These are phyloP conservation scores for Stygiomarasmius scandens DNA, from an alignment of 1,284 basidiomycete genomes.

Conservation along the genomic window DNA sequence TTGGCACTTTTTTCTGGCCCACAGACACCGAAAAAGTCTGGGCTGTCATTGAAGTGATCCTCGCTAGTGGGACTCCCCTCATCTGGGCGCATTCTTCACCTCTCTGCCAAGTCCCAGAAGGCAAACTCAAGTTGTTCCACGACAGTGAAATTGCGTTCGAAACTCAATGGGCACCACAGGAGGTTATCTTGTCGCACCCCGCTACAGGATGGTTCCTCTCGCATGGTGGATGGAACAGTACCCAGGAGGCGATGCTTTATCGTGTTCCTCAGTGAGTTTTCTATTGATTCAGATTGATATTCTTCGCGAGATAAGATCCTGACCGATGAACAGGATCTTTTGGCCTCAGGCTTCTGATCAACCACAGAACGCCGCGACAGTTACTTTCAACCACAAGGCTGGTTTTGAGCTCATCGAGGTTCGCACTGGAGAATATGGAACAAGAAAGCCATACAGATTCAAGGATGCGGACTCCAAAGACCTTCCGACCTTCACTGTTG, in stretches of 20 bases:
- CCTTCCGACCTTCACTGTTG: no score
- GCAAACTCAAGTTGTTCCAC: conserved; percentile 12
- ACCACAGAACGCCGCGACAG: no score
- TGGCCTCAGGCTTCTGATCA: no score
- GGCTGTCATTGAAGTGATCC: conserved; percentile 21
- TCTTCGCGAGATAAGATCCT: no score
- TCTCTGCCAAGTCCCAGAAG: conserved; percentile 8
- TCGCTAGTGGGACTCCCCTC: conserved; percentile 23
- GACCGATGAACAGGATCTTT: no score
- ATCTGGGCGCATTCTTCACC: conserved; percentile 3
- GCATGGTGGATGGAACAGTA: conserved; percentile 25
- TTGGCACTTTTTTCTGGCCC: conserved; percentile 27
- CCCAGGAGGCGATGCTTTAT: conserved; percentile 6
- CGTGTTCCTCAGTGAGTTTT: conserved; percentile 11
- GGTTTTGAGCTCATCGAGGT: no score
- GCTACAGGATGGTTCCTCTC: conserved; percentile 29
- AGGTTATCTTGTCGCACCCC: conserved; percentile 23
- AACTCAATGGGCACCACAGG: conserved; percentile 25
- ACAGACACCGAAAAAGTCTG: no score
- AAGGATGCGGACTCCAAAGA: no score
- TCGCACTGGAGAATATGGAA: no score
- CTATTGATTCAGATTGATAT: no score
- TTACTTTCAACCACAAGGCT: no score
- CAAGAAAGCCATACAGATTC: no score
- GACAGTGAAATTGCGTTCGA: conserved; percentile 19